phyloP scores from a whole-genome alignment of 2,329 filamentous ascomycete genomes.

The Rhynchosporium secalis region DNA sequence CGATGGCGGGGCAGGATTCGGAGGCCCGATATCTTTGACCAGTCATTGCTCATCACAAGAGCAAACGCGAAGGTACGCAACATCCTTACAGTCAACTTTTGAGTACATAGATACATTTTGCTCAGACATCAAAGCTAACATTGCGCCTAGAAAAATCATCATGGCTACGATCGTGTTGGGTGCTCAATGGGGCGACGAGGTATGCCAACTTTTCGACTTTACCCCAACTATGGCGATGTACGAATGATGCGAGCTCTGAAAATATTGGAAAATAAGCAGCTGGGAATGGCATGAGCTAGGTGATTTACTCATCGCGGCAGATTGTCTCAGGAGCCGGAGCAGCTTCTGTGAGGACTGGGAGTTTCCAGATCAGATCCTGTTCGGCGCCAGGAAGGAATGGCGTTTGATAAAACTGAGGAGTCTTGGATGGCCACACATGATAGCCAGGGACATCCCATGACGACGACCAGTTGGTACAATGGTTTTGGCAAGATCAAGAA shows the following conservation, averaged over 20 bases:
- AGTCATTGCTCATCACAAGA: not conserved
- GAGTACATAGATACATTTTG: not conserved
- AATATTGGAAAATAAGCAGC: not conserved
- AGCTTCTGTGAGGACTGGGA: no score
- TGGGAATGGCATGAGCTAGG: not conserved
- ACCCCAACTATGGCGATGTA: not conserved
- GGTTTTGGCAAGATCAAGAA: no score
- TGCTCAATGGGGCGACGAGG: conserved; percentile 17
- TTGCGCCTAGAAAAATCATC: not conserved
- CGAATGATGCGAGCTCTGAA: not conserved
- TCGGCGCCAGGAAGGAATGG: no score
- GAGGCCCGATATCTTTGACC: not conserved
- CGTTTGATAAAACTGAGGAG: no score
- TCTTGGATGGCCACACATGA: no score
- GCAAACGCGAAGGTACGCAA: not conserved
- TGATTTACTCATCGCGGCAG: no score
- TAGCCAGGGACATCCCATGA: no score
- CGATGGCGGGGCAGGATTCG: no score
- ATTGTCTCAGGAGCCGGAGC: not conserved
- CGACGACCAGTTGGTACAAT: no score
- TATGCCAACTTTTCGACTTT: conserved; percentile 3
- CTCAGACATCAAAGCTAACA: not conserved
- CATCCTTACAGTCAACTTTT: not conserved
- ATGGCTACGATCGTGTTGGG: conserved; percentile 16
- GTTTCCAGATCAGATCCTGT: no score